phyloP scores from a whole-genome alignment of 1,284 basidiomycete genomes.

The Cryptococcus neoformans region DNA sequence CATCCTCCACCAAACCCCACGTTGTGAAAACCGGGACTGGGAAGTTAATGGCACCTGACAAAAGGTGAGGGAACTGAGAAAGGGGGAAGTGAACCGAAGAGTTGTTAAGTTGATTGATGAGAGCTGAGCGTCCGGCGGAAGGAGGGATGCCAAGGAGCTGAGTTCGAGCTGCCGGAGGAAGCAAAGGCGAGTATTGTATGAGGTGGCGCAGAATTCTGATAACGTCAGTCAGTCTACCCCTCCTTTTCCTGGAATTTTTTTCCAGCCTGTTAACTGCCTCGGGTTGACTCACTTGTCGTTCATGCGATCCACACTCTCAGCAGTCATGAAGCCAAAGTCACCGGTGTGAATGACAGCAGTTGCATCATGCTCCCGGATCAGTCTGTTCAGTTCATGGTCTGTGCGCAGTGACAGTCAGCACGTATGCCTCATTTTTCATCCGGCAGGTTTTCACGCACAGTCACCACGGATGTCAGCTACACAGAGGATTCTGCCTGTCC shows the following conservation, averaged over 20 bases:
- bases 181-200: slow-evolving; percentile 96
- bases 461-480: slow-evolving; percentile 90
- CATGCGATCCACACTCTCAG: slow-evolving; percentile 78
- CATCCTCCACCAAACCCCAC: slow-evolving; percentile 97
- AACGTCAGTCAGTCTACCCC: slow-evolving; percentile 1
- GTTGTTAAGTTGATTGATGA: slow-evolving; percentile 56
- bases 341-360: slow-evolving; percentile 96
- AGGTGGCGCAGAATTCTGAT: slow-evolving; percentile 81
- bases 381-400: slow-evolving; percentile 76
- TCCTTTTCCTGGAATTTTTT: too few species aligned
- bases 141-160: slow-evolving; percentile 70
- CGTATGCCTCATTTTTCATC: not conserved
- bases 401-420: slow-evolving; percentile 19
- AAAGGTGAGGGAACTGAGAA: slow-evolving; percentile 90
- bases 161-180: slow-evolving; percentile 73
- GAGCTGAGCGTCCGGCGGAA: slow-evolving; percentile 47
- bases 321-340: slow-evolving; percentile 98
- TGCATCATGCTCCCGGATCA: slow-evolving; percentile 84
- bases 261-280: not conserved
- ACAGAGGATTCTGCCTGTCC: slow-evolving; percentile 82
- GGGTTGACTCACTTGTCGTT: slow-evolving; percentile 65
- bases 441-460: slow-evolving; percentile 32
- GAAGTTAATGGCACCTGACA: slow-evolving; percentile 82
- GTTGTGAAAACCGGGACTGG: slow-evolving; percentile 93
- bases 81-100: slow-evolving; percentile 58